Evolutionary conservation across 2,329 filamentous ascomycete genomes (phyloP), one percentile per base, ranked within the genome.

Genomic region (Chrysosporium keratinophilum): DNA sequence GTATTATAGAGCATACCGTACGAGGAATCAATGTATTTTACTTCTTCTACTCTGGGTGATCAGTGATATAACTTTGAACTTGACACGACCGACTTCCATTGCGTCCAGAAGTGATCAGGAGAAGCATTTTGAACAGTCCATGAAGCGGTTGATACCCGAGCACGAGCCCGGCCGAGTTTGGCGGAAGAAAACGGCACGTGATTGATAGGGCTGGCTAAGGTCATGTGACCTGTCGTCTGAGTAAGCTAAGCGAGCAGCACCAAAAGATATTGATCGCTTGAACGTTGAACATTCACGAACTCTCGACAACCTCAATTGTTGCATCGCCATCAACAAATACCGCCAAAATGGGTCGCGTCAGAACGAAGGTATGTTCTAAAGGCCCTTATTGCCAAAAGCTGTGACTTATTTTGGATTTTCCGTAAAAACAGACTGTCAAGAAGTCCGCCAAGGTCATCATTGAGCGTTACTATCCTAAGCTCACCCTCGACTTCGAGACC

Each of bases 401-500:
- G 28, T 43, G 5, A 37, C 48, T 57, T 33, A 56, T 54, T 20
- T 54, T 15, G 11, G 28, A 50, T 48, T 41, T n/a, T 53, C 56
- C 17, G 53, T 54, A 15, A 49, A 49, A 43, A 59, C 57, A 79
- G 80, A 85, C 82, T 66, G 83, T 86, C 70, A 86, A 86, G 79
- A 84, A 84, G 76, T 85, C 83, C 81, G 90, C 93, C 80, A 98
- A 98, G 87, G 89, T 96, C 83, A 91, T 97, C 80, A 97, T 98
- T 78, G 90, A 96, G 86, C 83, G 87, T 65, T 94, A 93, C 82
- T 94, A 95, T 80, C 93, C 93, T 73, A 89, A 88, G 78, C 82
- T 98, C 75, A 96, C 90, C 63, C 88, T 97, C 72, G 93, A 98
- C 81, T 98, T 98, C 80, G 93, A 98, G 85, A 95, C 88, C 83